These are phyloP conservation scores for Gonapodya prolifera DNA, from an alignment of 192 early-diverging fungal species.

Conservation along the genomic window DNA sequence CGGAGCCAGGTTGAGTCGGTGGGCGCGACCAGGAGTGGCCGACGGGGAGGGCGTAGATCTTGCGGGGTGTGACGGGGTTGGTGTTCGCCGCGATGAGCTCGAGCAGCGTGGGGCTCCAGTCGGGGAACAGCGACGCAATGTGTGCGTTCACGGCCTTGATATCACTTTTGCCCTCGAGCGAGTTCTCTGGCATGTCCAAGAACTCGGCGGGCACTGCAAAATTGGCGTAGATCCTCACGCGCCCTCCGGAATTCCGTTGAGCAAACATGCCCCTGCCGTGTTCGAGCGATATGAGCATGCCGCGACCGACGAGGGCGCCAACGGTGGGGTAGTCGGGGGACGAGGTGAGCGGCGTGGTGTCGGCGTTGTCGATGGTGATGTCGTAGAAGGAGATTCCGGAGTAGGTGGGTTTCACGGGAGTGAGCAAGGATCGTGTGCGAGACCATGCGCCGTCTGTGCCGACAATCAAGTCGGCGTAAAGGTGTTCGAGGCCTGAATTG, in stretches of 20 bases:
- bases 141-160: background rate
- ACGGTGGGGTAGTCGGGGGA: conserved; percentile 13
- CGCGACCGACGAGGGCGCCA: conserved; percentile 18
- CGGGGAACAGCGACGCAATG: conserved; percentile 13
- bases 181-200: conserved; percentile 16
- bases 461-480: conserved; percentile 23
- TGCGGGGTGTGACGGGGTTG: conserved; percentile 9
- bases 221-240: conserved; percentile 19
- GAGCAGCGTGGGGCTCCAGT: conserved; percentile 9
- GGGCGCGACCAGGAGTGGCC: conserved; percentile 17
- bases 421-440: conserved; percentile 21
- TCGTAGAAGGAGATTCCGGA: conserved; percentile 29
- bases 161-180: conserved; percentile 13
- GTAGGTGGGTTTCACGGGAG: conserved; percentile 23
- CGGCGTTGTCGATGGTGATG: conserved; percentile 17
- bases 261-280: conserved; percentile 18
- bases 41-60: conserved; percentile 19
- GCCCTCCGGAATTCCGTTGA: conserved; percentile 20
- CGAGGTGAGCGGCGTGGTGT: no score
- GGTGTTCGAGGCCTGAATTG: conserved; percentile 1
- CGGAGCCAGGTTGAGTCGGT: conserved; percentile 12
- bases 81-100: conserved; percentile 8
- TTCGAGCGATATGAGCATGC: conserved; percentile 19
- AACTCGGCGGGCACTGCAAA: no score
- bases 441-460: conserved; percentile 49